Evolutionary conservation across 2,329 filamentous ascomycete genomes (phyloP), one percentile per base, ranked within the genome.

Genomic region (Pseudofabraea citricarpa): DNA sequence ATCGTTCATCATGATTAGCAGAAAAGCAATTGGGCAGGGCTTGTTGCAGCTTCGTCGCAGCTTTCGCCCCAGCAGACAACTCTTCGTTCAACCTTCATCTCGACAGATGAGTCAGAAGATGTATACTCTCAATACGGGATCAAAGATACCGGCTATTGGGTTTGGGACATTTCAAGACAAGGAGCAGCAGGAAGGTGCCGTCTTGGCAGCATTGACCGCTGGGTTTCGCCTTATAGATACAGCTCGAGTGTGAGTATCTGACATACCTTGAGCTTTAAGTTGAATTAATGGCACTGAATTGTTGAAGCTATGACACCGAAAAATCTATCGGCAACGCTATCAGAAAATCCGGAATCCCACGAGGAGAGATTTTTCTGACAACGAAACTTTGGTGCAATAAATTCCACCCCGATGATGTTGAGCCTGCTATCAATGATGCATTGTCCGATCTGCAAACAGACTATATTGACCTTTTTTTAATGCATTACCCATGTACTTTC

Each of bases 321-420:
- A 10, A 18, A 12, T 19, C 18, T 8, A 19, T 36, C 2, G 33
- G 33, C 1, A 20, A 21, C 6, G 57, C 51, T 2, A 56, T 60
- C 36, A 55, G 44, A 9, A 51, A 50, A 4, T 41, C 36, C 16
- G 41, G 41, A 10, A 45, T 64, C 2, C 47, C 51, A 3, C 56
- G 63, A 9, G 50, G 56, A 6, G 85, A 91, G 43, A 66, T 93
- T 48, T 91, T 90, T 66, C 77, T 93, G 44, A 86, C 87, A 44
- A 87, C 81, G 58, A 93, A 93, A 74, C 74, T 90, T 36, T 91
- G 87, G 87, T 82, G 81, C 58, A 87, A 84, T 39, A 88, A 85
- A 69, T 82, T 84, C 64, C 31, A 69, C 62, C 40, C 43, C 1
- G 77, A 75, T 26, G 73, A 81, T 13, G 79, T 80, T 9, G 79